These are phyloP conservation scores for Trichothecium roseum DNA, from an alignment of 2,329 filamentous ascomycete genomes.

Conservation along the genomic window DNA sequence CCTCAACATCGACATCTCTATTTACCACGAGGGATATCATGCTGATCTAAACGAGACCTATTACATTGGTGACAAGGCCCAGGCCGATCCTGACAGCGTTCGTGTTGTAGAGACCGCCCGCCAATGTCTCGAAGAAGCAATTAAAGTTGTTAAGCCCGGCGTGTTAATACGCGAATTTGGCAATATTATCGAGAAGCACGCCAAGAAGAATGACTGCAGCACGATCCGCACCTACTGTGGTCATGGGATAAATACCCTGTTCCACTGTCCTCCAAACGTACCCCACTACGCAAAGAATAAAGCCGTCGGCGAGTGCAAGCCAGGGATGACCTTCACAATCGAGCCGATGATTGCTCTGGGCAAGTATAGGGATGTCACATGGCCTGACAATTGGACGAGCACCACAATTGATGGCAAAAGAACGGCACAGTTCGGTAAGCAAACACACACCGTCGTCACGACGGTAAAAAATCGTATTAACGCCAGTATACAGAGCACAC, in stretches of 20 bases:
- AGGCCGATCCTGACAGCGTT: conserved; percentile 74
- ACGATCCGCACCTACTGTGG: conserved; percentile 95
- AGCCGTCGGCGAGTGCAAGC: conserved; percentile 85
- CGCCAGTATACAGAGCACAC: conserved; percentile 54
- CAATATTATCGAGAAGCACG: conserved; percentile 90
- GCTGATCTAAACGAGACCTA: conserved; percentile 98
- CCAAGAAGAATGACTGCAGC: conserved; percentile 74
- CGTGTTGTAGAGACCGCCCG: conserved; percentile 84
- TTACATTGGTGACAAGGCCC: conserved; percentile 85
- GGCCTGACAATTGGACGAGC: conserved; percentile 98
- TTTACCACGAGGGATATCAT: conserved; percentile 93
- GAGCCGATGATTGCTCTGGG: conserved; percentile 97
- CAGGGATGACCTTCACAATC: conserved; percentile 97
- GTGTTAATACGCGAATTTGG: conserved; percentile 88
- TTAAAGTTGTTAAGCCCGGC: conserved; percentile 86
- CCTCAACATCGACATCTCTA: conserved; percentile 88
- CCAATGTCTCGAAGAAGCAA: conserved; percentile 83
- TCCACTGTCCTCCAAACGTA: conserved; percentile 89
- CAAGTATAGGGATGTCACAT: conserved; percentile 84
- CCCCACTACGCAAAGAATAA: conserved; percentile 99
- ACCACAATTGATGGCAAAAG: conserved; percentile 80
- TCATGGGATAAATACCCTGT: conserved; percentile 86
- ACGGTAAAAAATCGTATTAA: conserved; percentile 11
- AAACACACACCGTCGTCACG: background rate
- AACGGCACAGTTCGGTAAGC: conserved; percentile 84